Evolutionary conservation across 1,284 basidiomycete genomes (phyloP), one percentile per base, ranked within the genome.

Genomic region (Fistulina hepatica): DNA sequence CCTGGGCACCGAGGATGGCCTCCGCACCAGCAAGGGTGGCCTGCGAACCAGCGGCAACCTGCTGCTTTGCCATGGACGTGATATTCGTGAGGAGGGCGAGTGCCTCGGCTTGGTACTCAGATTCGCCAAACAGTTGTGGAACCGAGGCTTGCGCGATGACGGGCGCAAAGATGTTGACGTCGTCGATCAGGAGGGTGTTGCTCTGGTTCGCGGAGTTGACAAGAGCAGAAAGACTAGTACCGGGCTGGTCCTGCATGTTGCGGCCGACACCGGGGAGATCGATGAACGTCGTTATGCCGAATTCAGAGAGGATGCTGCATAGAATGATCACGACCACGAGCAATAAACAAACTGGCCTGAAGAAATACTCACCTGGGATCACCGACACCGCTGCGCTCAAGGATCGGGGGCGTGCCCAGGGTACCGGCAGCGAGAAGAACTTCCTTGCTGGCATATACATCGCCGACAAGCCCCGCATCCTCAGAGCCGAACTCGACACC

Each of bases 321-420:
- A 5, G 25, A 27, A 15, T 13, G 8, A 9, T 8, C 28, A 34
- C 16, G 10, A 4, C n/a, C n/a, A n/a, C n/a, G n/a, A n/a, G n/a
- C n/a, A n/a, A n/a, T n/a, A n/a, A n/a, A n/a, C n/a, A 27, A 19
- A 10, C 12, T 3, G 2, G 15, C 7, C 12, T 17, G 26, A 28
- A 21, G 23, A 5, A 25, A 11, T n/a, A 44, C 42, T 25, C 11
- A 48, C 46, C 31, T 25, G 21, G 43, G 36, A 33, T 35, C 39
- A 16, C 53, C 53, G n/a, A 55, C 38, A 17, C 53, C 53, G 13
- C 51, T 52, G 11, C 49, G 51, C 37, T 53, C 51, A 21, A 55
- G 46, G 23, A 55, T 46, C 21, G 51, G 39, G 12, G 40, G 34
- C 19, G 35, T 33, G 33, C 17, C 32, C 19, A 54, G 44, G 21